These are phyloP conservation scores for Cronartium quercuum DNA, from an alignment of 1,284 basidiomycete species.

Conservation along the genomic window DNA sequence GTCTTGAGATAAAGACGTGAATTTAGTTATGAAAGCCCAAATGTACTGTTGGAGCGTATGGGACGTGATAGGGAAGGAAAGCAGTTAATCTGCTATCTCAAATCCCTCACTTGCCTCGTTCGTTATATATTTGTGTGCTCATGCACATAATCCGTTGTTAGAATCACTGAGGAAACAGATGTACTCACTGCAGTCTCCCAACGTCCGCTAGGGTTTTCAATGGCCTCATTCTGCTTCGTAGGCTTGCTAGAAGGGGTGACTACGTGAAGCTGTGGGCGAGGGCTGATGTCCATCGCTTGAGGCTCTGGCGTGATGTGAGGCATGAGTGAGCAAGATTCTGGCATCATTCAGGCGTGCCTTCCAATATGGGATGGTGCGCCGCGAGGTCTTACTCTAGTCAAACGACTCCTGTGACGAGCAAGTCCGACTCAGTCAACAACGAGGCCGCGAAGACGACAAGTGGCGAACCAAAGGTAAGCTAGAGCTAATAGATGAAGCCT, in stretches of 20 bases:
- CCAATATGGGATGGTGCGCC: neutral
- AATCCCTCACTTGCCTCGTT: too few species aligned
- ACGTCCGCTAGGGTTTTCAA: constrained; percentile 14
- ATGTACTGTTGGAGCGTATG: constrained; percentile 12
- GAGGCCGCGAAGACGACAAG: neutral
- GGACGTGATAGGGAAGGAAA: neutral
- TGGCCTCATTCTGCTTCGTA: neutral
- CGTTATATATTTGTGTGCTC: too few species aligned
- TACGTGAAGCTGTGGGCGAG: neutral
- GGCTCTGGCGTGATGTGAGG: neutral
- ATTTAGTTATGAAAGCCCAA: constrained; percentile 33
- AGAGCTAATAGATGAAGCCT: neutral
- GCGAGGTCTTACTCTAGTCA: neutral
- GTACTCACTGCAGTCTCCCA: constrained; percentile 38
- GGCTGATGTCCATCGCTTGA: neutral
- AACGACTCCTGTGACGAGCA: neutral
- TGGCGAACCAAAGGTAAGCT: neutral
- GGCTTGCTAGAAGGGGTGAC: neutral
- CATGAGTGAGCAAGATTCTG: neutral
- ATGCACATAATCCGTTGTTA: too few species aligned
- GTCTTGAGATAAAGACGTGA: constrained; percentile 29
- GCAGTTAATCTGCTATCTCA: neutral
- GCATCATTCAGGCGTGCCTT: neutral
- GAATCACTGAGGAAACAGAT: too few species aligned
- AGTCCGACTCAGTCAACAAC: neutral